Evolutionary conservation across 2,329 filamentous ascomycete genomes (phyloP), one percentile per base, ranked within the genome.

Genomic region (Chaetomium sp.): DNA sequence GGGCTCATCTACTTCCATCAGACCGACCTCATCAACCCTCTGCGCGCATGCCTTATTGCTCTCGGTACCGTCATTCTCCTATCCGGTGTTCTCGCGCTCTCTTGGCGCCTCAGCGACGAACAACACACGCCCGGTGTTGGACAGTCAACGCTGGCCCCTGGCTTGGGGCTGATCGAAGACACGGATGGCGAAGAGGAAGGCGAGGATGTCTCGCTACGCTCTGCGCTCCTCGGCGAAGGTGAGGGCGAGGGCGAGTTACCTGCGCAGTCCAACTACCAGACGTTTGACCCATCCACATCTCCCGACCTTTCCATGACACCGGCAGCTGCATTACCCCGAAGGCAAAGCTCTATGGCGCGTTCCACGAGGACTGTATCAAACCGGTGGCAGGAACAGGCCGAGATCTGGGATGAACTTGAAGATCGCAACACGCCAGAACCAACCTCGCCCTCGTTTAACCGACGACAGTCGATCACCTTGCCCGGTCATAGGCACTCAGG

Each of bases 1-100:
- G 94, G 94, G 36, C 79, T 99, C 63, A 96, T 99, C 65, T 99
- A 97, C 73, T 99, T 97, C 74, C 81, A 87, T 65, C 94, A 99
- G 72, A 88, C 87, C 52, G 86, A 90, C 61, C 80, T 88, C 54
- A 83, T 99, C 60, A 84, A 86, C 12, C 78, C 84, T 0, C 72
- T 94, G 2, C 86, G 89, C 66, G 92, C 88, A 12, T 83, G 84
- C 40, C 80, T 95, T 44, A 95, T 97, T 60, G 83, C 91, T 0
- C 71, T 99, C 1, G 94, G 94, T 9, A 97, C 92, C 0, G 78
- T 85, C 36, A 88, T 99, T 52, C 78, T 99, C 14, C 80, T 99
- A 0, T 84, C 85, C 0, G 94, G 94, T 44, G 94, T 99, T 1
- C 78, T 97, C 12, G 91, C 91, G 42, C 78, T 99, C 3, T 96